phyloP scores from a whole-genome alignment of 495 filamentous ascomycete genomes.

The Bacidia gigantensis region DNA sequence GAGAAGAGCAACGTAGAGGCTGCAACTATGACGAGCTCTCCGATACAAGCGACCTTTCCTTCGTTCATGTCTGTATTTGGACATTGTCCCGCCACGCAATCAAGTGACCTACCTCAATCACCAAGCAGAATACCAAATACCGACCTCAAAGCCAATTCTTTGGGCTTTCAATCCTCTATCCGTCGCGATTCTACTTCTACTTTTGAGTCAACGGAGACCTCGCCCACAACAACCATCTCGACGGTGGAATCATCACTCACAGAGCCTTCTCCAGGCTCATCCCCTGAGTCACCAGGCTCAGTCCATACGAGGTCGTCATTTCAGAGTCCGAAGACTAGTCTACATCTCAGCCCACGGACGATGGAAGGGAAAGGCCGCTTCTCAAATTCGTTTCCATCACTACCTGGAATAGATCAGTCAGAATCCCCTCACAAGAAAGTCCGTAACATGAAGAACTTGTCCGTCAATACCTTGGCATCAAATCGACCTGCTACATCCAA shows the following conservation, averaged over 20 bases:
- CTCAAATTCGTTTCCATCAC: constrained; percentile 31
- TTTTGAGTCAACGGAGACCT: constrained; percentile 80
- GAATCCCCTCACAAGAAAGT: constrained; percentile 56
- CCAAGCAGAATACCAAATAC: constrained; percentile 1
- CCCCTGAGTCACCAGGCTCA: constrained; percentile 59
- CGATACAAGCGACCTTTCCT: constrained; percentile 19
- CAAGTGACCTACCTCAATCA: constrained; percentile 7
- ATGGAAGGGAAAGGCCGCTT: constrained; percentile 20
- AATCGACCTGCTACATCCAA: constrained; percentile 25
- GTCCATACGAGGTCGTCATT: constrained; percentile 27
- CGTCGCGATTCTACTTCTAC: constrained; percentile 44
- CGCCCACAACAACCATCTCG: constrained; percentile 88
- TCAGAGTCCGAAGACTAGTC: constrained; percentile 9
- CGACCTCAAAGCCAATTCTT: constrained; percentile 7
- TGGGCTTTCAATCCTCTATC: constrained; percentile 20
- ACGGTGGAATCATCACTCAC: constrained; percentile 80
- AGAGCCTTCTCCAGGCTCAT: constrained; percentile 86
- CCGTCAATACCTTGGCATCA: constrained; percentile 61
- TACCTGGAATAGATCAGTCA: constrained; percentile 28
- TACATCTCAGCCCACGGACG: constrained; percentile 1
- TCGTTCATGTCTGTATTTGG: constrained; percentile 24
- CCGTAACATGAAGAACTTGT: constrained; percentile 88
- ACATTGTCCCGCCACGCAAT: constrained; percentile 11
- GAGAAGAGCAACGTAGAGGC: background rate
- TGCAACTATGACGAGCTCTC: constrained; percentile 20